Evolutionary conservation across 2,329 filamentous ascomycete genomes (phyloP), one percentile per base, ranked within the genome.

Genomic region (Aspergillus jensenii): DNA sequence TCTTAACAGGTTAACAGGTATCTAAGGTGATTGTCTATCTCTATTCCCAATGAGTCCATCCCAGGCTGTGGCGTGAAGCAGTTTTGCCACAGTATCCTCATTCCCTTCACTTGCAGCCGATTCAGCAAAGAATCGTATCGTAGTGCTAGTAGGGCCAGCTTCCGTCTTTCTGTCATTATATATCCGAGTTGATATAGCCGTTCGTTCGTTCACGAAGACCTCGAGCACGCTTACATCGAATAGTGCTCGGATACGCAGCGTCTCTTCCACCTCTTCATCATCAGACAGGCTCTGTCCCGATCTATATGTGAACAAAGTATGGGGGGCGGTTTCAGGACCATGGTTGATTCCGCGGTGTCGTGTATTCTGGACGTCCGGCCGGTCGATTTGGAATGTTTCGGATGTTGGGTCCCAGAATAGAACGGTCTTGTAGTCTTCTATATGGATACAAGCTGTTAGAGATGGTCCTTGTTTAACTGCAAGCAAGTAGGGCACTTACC

Each of bases 201-300:
- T 77, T 11, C 79, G 68, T 8, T 71, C 71, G 57, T 81, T 81
- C 6, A 77, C 74, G 59, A 80, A 81, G 0, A 81, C 71, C 59
- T 81, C 79, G 3, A 81, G 62, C 6, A 79, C 76, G 21, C 73
- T 76, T 21, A 62, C 69, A 55, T 81, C 78, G 48, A 74, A 75
- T 63, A 76, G 78, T 0, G 74, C 71, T 17, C 69, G 74, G n/a
- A 81, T 66, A n/a, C 67, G 67, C 1, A 81, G 67, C 2, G 65
- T 60, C 59, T 80, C 76, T 56, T 73, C 67, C 17, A 40, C 33
- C 33, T 69, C 63, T 3, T 31, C 27, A 9, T 2, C 5, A 31
- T 48, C 43, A 14, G 43, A 52, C 3, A 60, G 61, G 9, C 54
- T 31, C 8, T n/a, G 15, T 1, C 54, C 53, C 23, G 61, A 60